phyloP scores from a whole-genome alignment of 2,329 filamentous ascomycete species.

The Drechslerella dactyloides region DNA sequence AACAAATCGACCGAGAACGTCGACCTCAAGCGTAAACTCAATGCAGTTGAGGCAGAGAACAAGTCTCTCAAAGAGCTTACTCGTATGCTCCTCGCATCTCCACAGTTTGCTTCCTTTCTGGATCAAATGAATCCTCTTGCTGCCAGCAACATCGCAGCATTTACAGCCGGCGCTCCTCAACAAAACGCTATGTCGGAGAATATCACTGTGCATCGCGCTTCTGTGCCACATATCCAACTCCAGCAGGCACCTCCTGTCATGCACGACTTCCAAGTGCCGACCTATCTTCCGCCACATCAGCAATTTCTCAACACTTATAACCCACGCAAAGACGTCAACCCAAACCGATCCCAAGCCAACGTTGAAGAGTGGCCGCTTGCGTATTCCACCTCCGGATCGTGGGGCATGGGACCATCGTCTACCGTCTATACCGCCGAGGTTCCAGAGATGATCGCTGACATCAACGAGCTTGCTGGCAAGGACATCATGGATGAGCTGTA shows the following conservation, averaged over 20 bases:
- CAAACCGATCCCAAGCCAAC: conserved; percentile 48
- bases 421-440: conserved; percentile 43
- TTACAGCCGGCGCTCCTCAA: conserved; percentile 31
- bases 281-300: conserved; percentile 40
- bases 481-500: conserved; percentile 48
- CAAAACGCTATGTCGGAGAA: conserved; percentile 51
- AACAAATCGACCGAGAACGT: conserved; percentile 82
- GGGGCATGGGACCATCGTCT: conserved; percentile 29
- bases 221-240: conserved; percentile 49
- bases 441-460: conserved; percentile 41
- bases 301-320: conserved; percentile 51
- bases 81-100: conserved; percentile 79
- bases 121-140: conserved; percentile 51
- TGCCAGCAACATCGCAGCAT: conserved; percentile 36
- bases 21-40: conserved; percentile 80
- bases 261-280: conserved; percentile 37
- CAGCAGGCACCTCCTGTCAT: conserved; percentile 45
- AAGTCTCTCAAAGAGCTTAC: conserved; percentile 77
- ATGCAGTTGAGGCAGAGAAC: conserved; percentile 82
- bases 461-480: conserved; percentile 41
- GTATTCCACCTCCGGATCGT: conserved; percentile 51
- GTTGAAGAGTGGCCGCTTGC: conserved; percentile 54
- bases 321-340: conserved; percentile 53
- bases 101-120: conserved; percentile 67
- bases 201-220: conserved; percentile 50